These are phyloP conservation scores for Cercospora sp. DNA, from an alignment of 2,329 filamentous ascomycete genomes.

Conservation along the genomic window DNA sequence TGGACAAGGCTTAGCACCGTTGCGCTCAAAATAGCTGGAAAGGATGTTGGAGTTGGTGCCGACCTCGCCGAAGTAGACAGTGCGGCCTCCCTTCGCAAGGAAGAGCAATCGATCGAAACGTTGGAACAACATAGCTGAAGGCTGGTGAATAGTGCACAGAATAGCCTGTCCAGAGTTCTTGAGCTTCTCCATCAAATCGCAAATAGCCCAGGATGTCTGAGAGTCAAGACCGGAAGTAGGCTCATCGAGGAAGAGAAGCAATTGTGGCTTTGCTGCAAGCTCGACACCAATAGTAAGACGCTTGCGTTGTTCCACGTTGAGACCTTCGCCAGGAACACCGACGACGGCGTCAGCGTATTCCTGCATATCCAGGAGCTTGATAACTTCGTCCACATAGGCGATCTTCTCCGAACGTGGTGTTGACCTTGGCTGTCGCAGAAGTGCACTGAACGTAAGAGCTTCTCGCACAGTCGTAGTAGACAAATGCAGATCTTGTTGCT, in stretches of 20 bases:
- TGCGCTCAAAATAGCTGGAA: constrained; percentile 73
- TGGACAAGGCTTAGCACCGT: constrained; percentile 67
- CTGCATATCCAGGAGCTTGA: constrained; percentile 86
- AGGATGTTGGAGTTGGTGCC: constrained; percentile 69
- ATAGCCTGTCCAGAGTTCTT: constrained; percentile 88
- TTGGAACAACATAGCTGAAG: constrained; percentile 93
- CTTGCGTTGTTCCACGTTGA: constrained; percentile 68
- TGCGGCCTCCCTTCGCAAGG: constrained; percentile 71
- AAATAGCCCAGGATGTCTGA: constrained; percentile 91
- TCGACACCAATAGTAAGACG: constrained; percentile 95
- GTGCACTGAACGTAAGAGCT: constrained; percentile 79
- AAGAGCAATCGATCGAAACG: constrained; percentile 82
- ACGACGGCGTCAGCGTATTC: constrained; percentile 88
- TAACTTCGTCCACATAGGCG: constrained; percentile 85
- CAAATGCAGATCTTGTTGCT: constrained; percentile 89
- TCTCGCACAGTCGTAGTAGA: constrained; percentile 84
- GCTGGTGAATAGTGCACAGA: constrained; percentile 96
- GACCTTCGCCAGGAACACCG: constrained; percentile 84
- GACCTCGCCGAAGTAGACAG: constrained; percentile 80
- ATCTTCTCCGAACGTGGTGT: constrained; percentile 76
- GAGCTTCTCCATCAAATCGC: constrained; percentile 83
- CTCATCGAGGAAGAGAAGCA: constrained; percentile 91
- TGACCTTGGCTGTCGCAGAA: constrained; percentile 78
- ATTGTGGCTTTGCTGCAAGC: constrained; percentile 83
- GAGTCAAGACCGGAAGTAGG: constrained; percentile 92